These are phyloP conservation scores for Chimonanthus salicifolius DNA, from an alignment of 164 flowering plant genomes.

Conservation along the genomic window DNA sequence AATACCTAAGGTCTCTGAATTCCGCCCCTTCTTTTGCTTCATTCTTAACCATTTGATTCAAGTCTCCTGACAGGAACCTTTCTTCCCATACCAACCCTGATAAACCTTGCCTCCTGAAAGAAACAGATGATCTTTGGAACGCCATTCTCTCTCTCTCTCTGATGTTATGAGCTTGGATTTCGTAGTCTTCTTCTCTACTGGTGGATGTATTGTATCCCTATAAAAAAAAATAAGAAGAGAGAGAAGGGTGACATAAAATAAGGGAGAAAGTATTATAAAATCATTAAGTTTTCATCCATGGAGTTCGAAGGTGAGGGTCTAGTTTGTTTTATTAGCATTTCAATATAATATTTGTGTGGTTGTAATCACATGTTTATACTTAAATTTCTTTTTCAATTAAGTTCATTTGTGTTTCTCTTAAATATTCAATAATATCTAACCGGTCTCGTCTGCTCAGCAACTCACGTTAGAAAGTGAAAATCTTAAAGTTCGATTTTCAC, in stretches of 20 bases:
- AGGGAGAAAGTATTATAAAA: background rate
- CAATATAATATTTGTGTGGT: background rate
- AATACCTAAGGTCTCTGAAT: slow-evolving; percentile 9
- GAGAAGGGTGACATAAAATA: background rate
- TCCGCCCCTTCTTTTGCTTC: slow-evolving; percentile 10
- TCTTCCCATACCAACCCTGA: slow-evolving; percentile 88
- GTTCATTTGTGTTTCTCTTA: background rate
- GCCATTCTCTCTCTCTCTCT: slow-evolving; percentile 28
- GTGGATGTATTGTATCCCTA: background rate
- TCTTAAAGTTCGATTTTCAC: no score
- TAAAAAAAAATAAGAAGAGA: background rate
- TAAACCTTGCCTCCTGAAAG: slow-evolving; percentile 81
- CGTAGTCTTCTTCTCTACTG: background rate
- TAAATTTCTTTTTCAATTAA: no score
- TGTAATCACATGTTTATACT: background rate
- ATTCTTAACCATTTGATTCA: slow-evolving; percentile 19
- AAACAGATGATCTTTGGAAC: slow-evolving; percentile 58
- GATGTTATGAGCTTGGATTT: background rate
- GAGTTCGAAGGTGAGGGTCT: background rate
- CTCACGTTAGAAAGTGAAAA: background rate
- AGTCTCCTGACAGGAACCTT: slow-evolving; percentile 36
- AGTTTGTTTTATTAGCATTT: background rate
- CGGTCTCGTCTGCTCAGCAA: background rate
- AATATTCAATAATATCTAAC: background rate
- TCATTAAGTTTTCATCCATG: background rate